Evolutionary conservation across 306 rosid species (phyloP), one percentile per base, ranked within the genome.

Genomic region (Cucurbita maxima): DNA sequence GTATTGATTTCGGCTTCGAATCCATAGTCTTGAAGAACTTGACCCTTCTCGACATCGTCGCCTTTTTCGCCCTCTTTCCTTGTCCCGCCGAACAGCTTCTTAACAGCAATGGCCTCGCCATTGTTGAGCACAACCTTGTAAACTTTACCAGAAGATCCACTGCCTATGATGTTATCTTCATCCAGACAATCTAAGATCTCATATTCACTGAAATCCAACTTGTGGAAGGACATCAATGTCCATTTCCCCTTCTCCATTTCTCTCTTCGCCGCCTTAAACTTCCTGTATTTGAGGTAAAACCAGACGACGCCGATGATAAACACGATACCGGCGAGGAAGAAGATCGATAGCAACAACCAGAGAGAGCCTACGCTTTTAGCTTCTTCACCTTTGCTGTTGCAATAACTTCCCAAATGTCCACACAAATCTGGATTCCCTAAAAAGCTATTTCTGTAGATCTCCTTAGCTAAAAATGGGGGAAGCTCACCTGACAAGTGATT

Each of bases 141-240:
- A 53, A 95, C 99, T 50, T 88, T 78, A 8, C 96, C 99, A 48
- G 89, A 81, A 30, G 87, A 89, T 1, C 97, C 97, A 89, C 87
- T 87, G 67, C 96, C 97, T 15, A 89, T 86, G 47, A 95, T 71
- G 73, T 95, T 95, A 10, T 94, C 81, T 53, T 95, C 96, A 66
- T 85, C 84, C 40, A 95, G 81, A 76, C 90, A 82, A 14, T 83
- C 69, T 18, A 95, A 84, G 73, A 95, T 85, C 51, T 95, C 99
- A 73, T 59, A 81, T 58, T 88, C 87, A 3, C 90, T 85, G 89
- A 95, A 88, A 78, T 83, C 83, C 44, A 95, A 62, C 84, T 96
- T 89, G 76, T 95, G 99, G 75, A 95, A 95, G 75, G 91, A 90
- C 51, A 95, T 95, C 56, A 91, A 68, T 71, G 96, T 86, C 96